Percentiles rank a stretch among this genome's conserved stretches.
Evolutionary conservation across 2,329 filamentous ascomycete species (phyloP).

Genomic region (Colletotrichum simmondsii): DNA sequence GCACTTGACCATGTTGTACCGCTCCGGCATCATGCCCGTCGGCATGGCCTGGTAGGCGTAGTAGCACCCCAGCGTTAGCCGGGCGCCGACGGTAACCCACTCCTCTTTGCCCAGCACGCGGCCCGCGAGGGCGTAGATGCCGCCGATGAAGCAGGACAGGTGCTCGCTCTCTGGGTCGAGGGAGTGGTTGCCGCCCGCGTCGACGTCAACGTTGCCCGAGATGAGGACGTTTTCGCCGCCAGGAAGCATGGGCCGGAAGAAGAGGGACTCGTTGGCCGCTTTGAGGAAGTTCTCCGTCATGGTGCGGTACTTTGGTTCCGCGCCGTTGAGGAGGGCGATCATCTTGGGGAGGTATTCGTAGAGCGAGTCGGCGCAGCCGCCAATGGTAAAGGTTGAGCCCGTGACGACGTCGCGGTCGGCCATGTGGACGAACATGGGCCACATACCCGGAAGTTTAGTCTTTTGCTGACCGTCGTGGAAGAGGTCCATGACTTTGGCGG

Average conservation of each 20-base stretch:
- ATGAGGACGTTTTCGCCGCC: slow-evolving; percentile 67
- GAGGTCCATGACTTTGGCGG: slow-evolving; percentile 74
- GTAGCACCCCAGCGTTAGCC: slow-evolving; percentile 61
- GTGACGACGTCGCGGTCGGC: slow-evolving; percentile 55
- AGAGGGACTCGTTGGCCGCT: slow-evolving; percentile 64
- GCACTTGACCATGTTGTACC: slow-evolving; percentile 55
- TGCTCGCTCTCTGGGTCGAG: slow-evolving; percentile 54
- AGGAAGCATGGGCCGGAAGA: slow-evolving; percentile 68
- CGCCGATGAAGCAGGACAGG: slow-evolving; percentile 62
- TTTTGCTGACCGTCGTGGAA: slow-evolving; percentile 73
- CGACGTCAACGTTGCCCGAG: slow-evolving; percentile 51
- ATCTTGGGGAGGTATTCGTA: slow-evolving; percentile 56
- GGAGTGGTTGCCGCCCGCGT: slow-evolving; percentile 22
- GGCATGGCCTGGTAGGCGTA: slow-evolving; percentile 60
- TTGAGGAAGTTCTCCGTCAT: slow-evolving; percentile 68
- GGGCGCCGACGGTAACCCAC: slow-evolving; percentile 54
- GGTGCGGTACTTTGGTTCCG: slow-evolving; percentile 62
- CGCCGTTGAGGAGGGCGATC: slow-evolving; percentile 68
- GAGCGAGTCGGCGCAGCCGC: slow-evolving; percentile 52
- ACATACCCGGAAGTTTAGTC: slow-evolving; percentile 77
- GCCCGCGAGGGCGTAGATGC: slow-evolving; percentile 60
- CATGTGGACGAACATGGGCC: slow-evolving; percentile 74
- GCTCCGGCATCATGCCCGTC: slow-evolving; percentile 65
- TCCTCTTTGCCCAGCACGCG: slow-evolving; percentile 52
- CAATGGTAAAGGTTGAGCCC: slow-evolving; percentile 47